A percentile compares a stretch with the other conserved stretches of the same genome.
Evolutionary conservation across 1,284 basidiomycete genomes (phyloP).

Genomic region (Puccinia hordei): DNA sequence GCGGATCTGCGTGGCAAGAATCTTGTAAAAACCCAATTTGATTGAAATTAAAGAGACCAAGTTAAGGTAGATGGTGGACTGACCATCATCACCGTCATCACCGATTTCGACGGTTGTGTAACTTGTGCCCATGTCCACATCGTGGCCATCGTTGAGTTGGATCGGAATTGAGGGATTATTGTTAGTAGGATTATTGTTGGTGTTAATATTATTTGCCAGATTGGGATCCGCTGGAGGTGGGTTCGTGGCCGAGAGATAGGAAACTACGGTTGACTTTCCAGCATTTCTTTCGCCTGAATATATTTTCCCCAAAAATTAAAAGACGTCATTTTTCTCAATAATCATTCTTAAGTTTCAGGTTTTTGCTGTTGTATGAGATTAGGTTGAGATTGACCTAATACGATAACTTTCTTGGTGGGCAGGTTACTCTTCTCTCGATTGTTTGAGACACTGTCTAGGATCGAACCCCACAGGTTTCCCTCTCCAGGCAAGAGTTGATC

Average conservation of each 20-base stretch:
- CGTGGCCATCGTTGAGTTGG: constrained; percentile 49
- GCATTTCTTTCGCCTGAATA: constrained; percentile 68
- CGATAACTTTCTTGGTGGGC: constrained; percentile 29
- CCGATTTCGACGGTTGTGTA: constrained; percentile 82
- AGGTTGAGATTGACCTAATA: constrained; percentile 42
- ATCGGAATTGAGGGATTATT: constrained; percentile 30
- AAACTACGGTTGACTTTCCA: constrained; percentile 73
- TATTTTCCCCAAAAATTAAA: not conserved
- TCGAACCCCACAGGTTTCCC: constrained; percentile 81
- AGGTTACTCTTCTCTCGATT: constrained; percentile 62
- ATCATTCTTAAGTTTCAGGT: too few species aligned
- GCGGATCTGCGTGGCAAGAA: constrained; percentile 37
- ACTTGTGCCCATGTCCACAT: constrained; percentile 74
- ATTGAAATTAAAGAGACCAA: not conserved
- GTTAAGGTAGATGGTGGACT: constrained; percentile 55
- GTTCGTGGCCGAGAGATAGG: constrained; percentile 63
- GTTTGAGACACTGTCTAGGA: constrained; percentile 81
- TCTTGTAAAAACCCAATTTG: not conserved
- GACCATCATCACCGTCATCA: constrained; percentile 86
- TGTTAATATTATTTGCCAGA: constrained; percentile 63
- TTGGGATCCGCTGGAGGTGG: constrained; percentile 68
- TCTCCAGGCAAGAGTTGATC: constrained; percentile 36
- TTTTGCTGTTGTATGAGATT: too few species aligned
- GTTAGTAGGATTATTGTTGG: constrained; percentile 52
- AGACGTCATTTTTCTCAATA: too few species aligned